These are phyloP conservation scores for Paulownia fortunei DNA, from an alignment of 257 asterid species.

Conservation along the genomic window DNA sequence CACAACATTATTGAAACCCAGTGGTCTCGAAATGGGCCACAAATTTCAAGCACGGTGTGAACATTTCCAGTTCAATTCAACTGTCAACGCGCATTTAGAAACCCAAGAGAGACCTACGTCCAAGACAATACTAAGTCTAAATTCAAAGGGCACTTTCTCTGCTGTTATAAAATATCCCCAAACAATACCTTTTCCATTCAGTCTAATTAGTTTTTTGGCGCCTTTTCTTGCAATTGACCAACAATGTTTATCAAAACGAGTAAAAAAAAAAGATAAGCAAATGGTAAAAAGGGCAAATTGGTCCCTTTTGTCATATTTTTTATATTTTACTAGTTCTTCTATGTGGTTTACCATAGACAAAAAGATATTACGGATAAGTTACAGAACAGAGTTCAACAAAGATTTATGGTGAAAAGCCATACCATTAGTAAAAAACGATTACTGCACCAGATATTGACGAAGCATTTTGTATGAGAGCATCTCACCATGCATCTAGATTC, in stretches of 20 bases:
- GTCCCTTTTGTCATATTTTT: neutral
- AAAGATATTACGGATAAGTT: too few relatives aligned
- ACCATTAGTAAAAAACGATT: too few relatives aligned
- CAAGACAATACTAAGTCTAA: conserved; percentile 34
- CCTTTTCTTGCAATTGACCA: conserved; percentile 7
- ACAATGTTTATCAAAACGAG: neutral
- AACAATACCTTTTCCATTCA: neutral
- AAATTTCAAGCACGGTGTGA: conserved; percentile 26
- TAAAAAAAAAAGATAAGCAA: neutral
- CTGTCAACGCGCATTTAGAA: conserved; percentile 48
- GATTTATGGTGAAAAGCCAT: neutral
- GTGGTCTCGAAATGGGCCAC: conserved; percentile 24
- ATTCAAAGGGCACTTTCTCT: neutral
- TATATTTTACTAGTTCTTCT: too few relatives aligned
- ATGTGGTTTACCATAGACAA: too few relatives aligned
- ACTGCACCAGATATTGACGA: too few relatives aligned
- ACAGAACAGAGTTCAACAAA: neutral
- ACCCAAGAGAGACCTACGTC: conserved; percentile 40
- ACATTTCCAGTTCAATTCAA: conserved; percentile 25
- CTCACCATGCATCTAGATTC: too few relatives aligned
- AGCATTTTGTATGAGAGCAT: too few relatives aligned
- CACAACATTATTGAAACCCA: neutral
- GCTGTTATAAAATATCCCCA: neutral
- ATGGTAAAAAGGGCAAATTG: neutral
- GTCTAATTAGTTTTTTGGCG: neutral